These are phyloP conservation scores for Magnaporthiopsis incrustans DNA, from an alignment of 2,329 filamentous ascomycete genomes.

Conservation along the genomic window DNA sequence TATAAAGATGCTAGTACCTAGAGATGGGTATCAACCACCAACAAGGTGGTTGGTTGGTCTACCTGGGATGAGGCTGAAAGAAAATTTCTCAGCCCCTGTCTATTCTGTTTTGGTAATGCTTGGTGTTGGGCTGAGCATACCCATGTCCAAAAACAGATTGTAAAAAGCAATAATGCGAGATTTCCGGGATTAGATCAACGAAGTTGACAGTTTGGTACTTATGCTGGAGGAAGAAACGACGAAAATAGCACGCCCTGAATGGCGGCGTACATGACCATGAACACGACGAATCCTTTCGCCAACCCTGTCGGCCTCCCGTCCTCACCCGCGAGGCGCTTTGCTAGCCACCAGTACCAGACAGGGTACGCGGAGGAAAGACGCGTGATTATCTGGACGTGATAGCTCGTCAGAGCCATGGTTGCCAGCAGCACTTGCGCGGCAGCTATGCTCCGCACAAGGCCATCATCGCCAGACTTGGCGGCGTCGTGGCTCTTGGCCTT, in stretches of 20 bases:
- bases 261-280: conserved; percentile 73
- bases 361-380: conserved; percentile 83
- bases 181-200: no score
- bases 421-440: conserved; percentile 66
- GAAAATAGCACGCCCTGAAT: conserved; percentile 81
- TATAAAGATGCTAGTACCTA: no score
- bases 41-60: no score
- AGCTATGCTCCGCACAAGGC: conserved; percentile 51
- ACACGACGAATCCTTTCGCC: conserved; percentile 41
- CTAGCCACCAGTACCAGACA: conserved; percentile 81
- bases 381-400: conserved; percentile 92
- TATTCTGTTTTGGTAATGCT: no score
- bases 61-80: no score
- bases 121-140: no score
- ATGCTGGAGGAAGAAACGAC: conserved; percentile 81
- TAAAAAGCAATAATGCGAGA: no score
- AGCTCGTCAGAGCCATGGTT: conserved; percentile 63
- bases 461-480: conserved; percentile 14
- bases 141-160: no score
- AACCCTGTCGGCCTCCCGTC: conserved; percentile 10
- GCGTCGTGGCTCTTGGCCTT: conserved; percentile 8
- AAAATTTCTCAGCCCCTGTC: no score
- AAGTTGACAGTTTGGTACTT: not conserved
- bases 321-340: conserved; percentile 26
- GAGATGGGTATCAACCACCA: no score